Base-by-base conservation (phyloP, 768 basidiomycete species). In the Collybia nuda region DNA sequence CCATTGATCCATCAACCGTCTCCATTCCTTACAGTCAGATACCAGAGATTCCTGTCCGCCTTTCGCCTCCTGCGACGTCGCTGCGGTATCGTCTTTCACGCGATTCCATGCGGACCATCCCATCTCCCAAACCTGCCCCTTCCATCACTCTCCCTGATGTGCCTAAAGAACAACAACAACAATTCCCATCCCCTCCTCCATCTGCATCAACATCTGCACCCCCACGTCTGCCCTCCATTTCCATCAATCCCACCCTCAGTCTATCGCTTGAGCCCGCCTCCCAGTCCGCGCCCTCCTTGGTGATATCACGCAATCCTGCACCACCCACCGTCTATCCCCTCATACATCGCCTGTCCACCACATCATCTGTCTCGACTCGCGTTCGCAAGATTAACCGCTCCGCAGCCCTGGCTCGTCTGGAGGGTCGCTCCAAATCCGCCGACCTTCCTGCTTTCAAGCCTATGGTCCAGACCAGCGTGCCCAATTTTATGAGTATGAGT, bases 401-500 rank as follows among this genome's bases (percentile, higher is more conserved):
- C 37, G 76, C 80, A 19, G 86, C 86, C 0, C 78, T 88, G 6
- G 85, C 84, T 0, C 71, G 78, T 22, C 76, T 88, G 21, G 86
- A 88, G 55, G 86, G 86, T 14, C 77, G 78, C 26, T 64, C 63
- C 50, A 45, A 59, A 44, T 42, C 45, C 48, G 24, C 53, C 50
- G 14, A 51, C 40, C 43, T 42, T 28, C 47, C 56, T n/a, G 24
- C 57, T 52, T 24, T 51, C 55, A 50, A 59, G 5, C 42, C 60
- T 1, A 44, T 58, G 23, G n/a, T 55, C 5, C 52, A 50, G 39
- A 35, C 47, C 48, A 52, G 12, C 63, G 68, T 43, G 59, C 23
- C 56, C 47, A 85, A 85, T 62, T 86, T 86, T 56, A 86, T 86
- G 80, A 81, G 72, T 68, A 79, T 85, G 76, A 78, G 72, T 45